These are phyloP conservation scores for Funneliformis caledonium DNA, from an alignment of 371 early-diverging fungal genomes.

Conservation along the genomic window DNA sequence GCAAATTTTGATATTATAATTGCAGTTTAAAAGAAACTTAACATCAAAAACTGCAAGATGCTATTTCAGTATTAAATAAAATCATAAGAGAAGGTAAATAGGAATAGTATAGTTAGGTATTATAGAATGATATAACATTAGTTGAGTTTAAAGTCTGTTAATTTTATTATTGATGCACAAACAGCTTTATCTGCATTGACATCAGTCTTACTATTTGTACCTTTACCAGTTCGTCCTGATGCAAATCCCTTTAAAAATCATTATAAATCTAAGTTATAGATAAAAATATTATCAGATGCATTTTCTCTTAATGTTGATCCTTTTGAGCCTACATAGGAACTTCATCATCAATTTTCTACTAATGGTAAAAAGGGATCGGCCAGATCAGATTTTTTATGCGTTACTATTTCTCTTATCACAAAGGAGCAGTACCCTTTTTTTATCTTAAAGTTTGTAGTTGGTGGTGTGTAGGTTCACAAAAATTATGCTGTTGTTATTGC, in stretches of 20 bases:
- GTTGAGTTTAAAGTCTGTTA: not conserved
- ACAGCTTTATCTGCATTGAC: conserved; percentile 17
- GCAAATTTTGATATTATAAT: conserved; percentile 3
- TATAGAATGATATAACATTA: not conserved
- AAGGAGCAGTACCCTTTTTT: conserved; percentile 8
- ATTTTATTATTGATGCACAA: conserved; percentile 12
- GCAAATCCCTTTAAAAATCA: conserved; percentile 9
- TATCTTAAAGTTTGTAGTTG: conserved; percentile 11
- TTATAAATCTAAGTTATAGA: conserved; percentile 10
- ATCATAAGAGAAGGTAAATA: conserved; percentile 1
- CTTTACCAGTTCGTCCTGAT: not conserved
- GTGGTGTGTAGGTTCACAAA: conserved; percentile 20
- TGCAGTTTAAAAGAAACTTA: not conserved
- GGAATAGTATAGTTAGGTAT: not conserved
- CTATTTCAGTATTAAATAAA: not conserved
- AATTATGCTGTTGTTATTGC: conserved; percentile 20
- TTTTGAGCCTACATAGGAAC: conserved; percentile 15
- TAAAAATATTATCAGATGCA: conserved; percentile 17
- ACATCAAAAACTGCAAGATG: conserved; percentile 7
- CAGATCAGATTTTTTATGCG: not conserved
- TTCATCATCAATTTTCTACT: not conserved
- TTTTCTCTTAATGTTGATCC: not conserved
- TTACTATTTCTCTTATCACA: not conserved
- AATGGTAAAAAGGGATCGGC: not conserved
- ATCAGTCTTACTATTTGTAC: conserved; percentile 3